Evolutionary conservation across 2,329 filamentous ascomycete species (phyloP).

Genomic region (Drechslera avenae): DNA sequence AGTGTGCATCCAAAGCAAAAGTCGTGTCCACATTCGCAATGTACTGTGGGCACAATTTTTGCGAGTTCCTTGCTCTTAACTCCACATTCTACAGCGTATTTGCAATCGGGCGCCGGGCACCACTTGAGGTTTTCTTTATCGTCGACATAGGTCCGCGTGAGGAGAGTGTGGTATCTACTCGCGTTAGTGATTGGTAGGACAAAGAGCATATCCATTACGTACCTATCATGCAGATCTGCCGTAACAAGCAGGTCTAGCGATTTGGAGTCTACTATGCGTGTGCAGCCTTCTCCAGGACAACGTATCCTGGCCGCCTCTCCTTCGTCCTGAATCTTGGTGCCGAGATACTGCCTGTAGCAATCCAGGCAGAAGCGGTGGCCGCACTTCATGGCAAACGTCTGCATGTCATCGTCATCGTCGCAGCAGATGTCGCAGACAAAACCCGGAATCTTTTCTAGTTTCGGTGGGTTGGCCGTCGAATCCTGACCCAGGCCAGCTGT

Average conservation of each 20-base stretch:
- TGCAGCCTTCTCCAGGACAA: slow-evolving; percentile 86
- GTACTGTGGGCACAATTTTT: slow-evolving; percentile 85
- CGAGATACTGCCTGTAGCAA: slow-evolving; percentile 90
- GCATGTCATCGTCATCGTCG: slow-evolving; percentile 76
- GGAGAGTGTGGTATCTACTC: slow-evolving; percentile 78
- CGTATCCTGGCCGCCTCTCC: slow-evolving; percentile 94
- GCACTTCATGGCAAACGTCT: slow-evolving; percentile 94
- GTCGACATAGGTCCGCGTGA: slow-evolving; percentile 94
- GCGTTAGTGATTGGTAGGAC: slow-evolving; percentile 14
- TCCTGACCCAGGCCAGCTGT: slow-evolving; percentile 76
- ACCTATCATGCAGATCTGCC: slow-evolving; percentile 62
- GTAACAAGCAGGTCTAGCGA: slow-evolving; percentile 78
- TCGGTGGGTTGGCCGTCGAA: slow-evolving; percentile 57
- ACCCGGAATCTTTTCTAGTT: slow-evolving; percentile 71
- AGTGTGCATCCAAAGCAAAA: slow-evolving; percentile 97
- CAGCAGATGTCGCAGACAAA: slow-evolving; percentile 97
- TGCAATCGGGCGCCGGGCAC: slow-evolving; percentile 97
- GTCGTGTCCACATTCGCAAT: slow-evolving; percentile 79
- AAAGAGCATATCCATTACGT: slow-evolving; percentile 22
- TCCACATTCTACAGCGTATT: slow-evolving; percentile 86
- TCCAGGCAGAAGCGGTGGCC: slow-evolving; percentile 90
- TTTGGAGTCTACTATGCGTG: slow-evolving; percentile 86
- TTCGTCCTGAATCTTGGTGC: slow-evolving; percentile 92
- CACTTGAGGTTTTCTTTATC: slow-evolving; percentile 95
- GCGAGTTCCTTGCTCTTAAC: slow-evolving; percentile 87